These are phyloP conservation scores for Ophiocordyceps polyrhachis-furcata DNA, from an alignment of 2,329 filamentous ascomycete species.

Conservation along the genomic window DNA sequence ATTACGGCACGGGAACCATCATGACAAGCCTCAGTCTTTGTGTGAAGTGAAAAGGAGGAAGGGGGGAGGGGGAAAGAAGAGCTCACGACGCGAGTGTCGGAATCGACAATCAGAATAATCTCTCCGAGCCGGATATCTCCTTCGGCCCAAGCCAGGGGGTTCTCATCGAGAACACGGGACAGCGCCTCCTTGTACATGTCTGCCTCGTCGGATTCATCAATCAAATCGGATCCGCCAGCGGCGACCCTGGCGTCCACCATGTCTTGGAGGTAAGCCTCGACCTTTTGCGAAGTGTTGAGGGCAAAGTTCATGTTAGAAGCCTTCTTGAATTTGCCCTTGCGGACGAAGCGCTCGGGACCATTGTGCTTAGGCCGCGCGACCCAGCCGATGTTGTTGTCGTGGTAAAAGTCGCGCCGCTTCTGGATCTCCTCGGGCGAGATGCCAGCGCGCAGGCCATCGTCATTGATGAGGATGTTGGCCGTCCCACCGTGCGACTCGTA, in stretches of 20 bases:
- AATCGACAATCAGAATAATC: constrained; percentile 59
- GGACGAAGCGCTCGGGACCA: constrained; percentile 41
- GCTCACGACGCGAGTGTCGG: constrained; percentile 48
- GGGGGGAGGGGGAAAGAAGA: no score
- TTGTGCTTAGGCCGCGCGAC: constrained; percentile 42
- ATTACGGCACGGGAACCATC: background rate
- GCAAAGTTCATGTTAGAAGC: constrained; percentile 58
- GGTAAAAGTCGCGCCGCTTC: constrained; percentile 48
- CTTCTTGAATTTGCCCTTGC: constrained; percentile 51
- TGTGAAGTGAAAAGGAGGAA: background rate
- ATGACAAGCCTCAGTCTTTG: background rate
- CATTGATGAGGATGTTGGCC: constrained; percentile 60
- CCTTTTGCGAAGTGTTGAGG: constrained; percentile 47
- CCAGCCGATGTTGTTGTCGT: constrained; percentile 52
- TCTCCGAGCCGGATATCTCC: constrained; percentile 76
- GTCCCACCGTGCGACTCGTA: constrained; percentile 65
- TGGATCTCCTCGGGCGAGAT: constrained; percentile 36
- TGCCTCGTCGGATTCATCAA: constrained; percentile 40
- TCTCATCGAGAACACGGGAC: constrained; percentile 44
- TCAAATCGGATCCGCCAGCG: constrained; percentile 14
- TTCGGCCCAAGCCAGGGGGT: constrained; percentile 60
- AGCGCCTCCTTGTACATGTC: constrained; percentile 46
- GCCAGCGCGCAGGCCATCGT: constrained; percentile 54
- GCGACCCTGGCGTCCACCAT: constrained; percentile 41
- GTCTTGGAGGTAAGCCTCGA: constrained; percentile 47